phyloP scores from a whole-genome alignment of 805 yeast species.

The Saccharomycopsis oosterbeekiorum region DNA sequence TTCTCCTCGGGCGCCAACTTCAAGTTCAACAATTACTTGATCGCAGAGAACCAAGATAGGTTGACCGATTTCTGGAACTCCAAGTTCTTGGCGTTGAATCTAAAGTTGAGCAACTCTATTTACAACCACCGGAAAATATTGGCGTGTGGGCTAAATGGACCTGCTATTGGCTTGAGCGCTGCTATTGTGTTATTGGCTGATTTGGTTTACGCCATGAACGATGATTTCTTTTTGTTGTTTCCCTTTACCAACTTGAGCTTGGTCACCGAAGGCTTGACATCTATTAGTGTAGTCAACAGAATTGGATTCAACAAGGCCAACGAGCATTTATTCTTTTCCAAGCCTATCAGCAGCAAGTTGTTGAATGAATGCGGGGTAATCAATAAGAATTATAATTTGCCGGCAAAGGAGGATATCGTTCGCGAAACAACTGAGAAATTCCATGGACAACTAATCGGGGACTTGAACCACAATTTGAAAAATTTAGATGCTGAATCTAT shows the following conservation, averaged over 20 bases:
- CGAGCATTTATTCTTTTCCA: conserved; percentile 62
- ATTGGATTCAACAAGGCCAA: conserved; percentile 64
- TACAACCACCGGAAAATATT: conserved; percentile 63
- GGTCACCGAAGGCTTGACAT: conserved; percentile 73
- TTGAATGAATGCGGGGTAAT: conserved; percentile 50
- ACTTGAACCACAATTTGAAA: conserved; percentile 28
- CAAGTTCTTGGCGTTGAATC: conserved; percentile 60
- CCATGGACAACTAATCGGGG: conserved; percentile 31
- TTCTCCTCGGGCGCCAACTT: conserved; percentile 79
- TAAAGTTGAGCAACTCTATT: conserved; percentile 56
- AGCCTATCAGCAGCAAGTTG: conserved; percentile 52
- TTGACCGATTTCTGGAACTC: conserved; percentile 37
- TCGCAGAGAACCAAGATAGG: conserved; percentile 21
- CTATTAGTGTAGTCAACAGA: conserved; percentile 56
- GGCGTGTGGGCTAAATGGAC: conserved; percentile 74
- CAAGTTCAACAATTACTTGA: conserved; percentile 1
- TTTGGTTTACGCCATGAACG: conserved; percentile 57
- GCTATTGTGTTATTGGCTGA: conserved; percentile 72
- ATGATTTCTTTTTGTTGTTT: conserved; percentile 47
- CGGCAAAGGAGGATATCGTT: conserved; percentile 21
- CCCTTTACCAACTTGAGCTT: conserved; percentile 81
- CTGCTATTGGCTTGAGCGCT: conserved; percentile 71
- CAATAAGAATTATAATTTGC: conserved; percentile 41
- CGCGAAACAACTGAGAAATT: conserved; percentile 26
- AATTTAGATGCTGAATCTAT: conserved; percentile 39